Conservation (phyloP, 805 yeast species). For the Schwanniomyces sp. region DNA sequence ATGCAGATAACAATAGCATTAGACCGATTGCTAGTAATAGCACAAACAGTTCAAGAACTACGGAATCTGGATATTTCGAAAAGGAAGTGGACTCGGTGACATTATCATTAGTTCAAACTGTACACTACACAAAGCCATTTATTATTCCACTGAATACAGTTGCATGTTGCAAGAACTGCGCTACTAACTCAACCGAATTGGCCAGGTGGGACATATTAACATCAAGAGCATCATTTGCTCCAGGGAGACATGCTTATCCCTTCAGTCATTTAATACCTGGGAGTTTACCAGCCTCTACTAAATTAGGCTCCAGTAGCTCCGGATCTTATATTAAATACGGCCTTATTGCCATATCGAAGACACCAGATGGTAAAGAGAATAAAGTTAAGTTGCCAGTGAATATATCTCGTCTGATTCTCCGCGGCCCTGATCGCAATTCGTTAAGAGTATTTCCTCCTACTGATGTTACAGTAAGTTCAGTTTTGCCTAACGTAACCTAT, state of each 20-base stretch:
- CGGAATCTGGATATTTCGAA: slow-evolving; percentile 16
- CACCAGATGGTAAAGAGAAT: slow-evolving; percentile 23
- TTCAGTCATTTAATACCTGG: slow-evolving; percentile 91
- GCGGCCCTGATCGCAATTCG: slow-evolving; percentile 84
- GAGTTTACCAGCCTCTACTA: slow-evolving; percentile 73
- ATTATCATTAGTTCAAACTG: slow-evolving; percentile 69
- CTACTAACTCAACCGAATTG: slow-evolving; percentile 53
- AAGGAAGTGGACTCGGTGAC: slow-evolving; percentile 58
- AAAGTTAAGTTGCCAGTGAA: slow-evolving; percentile 61
- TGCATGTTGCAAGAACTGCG: slow-evolving; percentile 59
- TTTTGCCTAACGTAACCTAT: slow-evolving; percentile 82
- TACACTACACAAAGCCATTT: slow-evolving; percentile 67
- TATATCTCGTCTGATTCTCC: slow-evolving; percentile 71
- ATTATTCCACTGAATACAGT: slow-evolving; percentile 50
- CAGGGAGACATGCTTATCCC: slow-evolving; percentile 84
- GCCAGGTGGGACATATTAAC: slow-evolving; percentile 88
- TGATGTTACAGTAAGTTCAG: slow-evolving; percentile 81
- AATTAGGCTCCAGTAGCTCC: slow-evolving; percentile 55
- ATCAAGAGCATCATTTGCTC: slow-evolving; percentile 53
- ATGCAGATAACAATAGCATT: neutral
- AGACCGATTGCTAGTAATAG: slow-evolving; percentile 8
- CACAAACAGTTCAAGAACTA: neutral
- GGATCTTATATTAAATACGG: slow-evolving; percentile 66
- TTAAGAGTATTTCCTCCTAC: slow-evolving; percentile 95
- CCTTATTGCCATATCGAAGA: slow-evolving; percentile 59